Base-by-base conservation (phyloP, 768 basidiomycete species). In the Tulasnella calospora region DNA sequence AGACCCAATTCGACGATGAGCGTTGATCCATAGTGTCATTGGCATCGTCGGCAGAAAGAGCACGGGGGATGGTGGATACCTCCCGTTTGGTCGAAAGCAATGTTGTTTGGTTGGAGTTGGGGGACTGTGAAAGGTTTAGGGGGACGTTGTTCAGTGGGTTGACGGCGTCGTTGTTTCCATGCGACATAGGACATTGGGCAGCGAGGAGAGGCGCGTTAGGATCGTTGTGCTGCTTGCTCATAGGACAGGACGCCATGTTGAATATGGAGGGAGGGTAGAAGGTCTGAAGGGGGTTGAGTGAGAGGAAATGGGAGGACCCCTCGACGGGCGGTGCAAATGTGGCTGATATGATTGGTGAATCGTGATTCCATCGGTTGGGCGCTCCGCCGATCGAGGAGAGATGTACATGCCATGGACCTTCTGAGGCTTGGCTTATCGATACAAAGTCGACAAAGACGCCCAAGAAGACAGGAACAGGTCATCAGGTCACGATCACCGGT, bases 101-200 rank as follows among this genome's bases (percentile, higher is more conserved):
- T 1, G 86, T 80, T 1, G 84, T 83, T 83, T 94, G 91, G 5
- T 88, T 84, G 6, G 89, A 87, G 0, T 90, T 86, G 0, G 89
- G 90, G 0, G 87, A 85, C 82, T 96, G 94, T 0, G 92, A 87
- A 35, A 96, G 89, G 23, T 85, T 81, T 0, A 76, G 41, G 38
- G 97, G 97, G 88, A 98, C 97, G 82, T 95, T 91, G 85, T 98
- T 98, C 73, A 88, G 84, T 0, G 89, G 89, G 83, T 94, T 92
- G 78, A 95, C 83, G 19, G 80, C 79, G 36, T 80, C 81, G 21
- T 81, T 80, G 21, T 81, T 80, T 30, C 73, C 73, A 30, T 74
- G 73, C 3, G 73, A 15, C 30, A 74, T 30, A 44, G 73, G 73
- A 35, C 73, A 74, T 46, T 33, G 38, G 44, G 73, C 73, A 51